Evolutionary conservation across 2,329 filamentous ascomycete species (phyloP), one percentile per base, ranked within the genome.

Genomic region (Stemphylium beticola): DNA sequence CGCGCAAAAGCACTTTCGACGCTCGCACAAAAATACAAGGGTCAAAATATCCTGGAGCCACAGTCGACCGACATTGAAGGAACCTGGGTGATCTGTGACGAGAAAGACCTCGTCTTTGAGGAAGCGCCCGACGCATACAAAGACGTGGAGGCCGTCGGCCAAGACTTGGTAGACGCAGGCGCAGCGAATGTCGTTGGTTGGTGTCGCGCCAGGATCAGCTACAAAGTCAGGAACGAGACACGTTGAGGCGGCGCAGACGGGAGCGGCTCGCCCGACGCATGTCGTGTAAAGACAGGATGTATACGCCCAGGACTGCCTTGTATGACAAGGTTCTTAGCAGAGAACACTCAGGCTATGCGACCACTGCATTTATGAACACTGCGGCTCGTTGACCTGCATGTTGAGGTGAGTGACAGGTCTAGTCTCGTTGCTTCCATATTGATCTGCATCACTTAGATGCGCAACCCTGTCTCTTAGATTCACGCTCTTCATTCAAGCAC

Each of bases 41-140:
- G 67, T 8, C 61, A 65, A 7, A 70, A 71, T 7, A 50, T 73
- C 14, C 55, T 73, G 20, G 61, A 67, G 53, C 69, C 65, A 32
- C 57, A 50, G 44, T 42, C 49, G 17, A 43, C 53, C 15, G 58
- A 58, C 34, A 24, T 57, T 47, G 63, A 70, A 3, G 72, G 73
- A 6, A 74, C 70, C 4, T 76, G 74, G 70, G 69, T 77, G 0
- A 60, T 77, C 10, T 78, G 75, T 49, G 71, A 74, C 38, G 69
- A 76, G 44, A 74, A 74, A 37, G 67, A 73, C 20, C 49, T 77
- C 11, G 73, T 74, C 14, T 75, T 71, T 55, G 73, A 78, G 57
- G 74, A 78, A 57, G 72, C 73, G 11, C 67, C 70, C 2, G 74
- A 76, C 49, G 74, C 71, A 15, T 77, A 74, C 50, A 76, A 76